Percentiles rank a stretch among this genome's conserved stretches.
These are phyloP conservation scores for Kentomonas sorsogonicus DNA, from an alignment of 208 protist species.

Conservation along the genomic window DNA sequence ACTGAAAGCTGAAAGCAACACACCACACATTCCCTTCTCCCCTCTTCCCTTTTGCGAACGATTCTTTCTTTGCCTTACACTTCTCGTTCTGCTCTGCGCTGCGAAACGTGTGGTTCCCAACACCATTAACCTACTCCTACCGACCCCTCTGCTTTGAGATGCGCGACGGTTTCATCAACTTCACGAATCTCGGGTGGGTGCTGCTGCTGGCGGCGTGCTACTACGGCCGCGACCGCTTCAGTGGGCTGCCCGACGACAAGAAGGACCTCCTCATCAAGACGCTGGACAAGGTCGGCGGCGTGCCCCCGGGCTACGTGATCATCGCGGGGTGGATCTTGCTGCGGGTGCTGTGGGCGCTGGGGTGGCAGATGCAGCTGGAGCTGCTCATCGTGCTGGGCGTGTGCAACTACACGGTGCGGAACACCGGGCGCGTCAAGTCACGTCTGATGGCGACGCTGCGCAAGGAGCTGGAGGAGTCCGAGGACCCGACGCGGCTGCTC, in stretches of 20 bases:
- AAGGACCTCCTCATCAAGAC: constrained; percentile 13
- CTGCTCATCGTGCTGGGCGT: constrained; percentile 35
- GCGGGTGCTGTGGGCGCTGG: constrained; percentile 43
- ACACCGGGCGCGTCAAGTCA: constrained; percentile 17
- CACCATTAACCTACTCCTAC: too few species aligned
- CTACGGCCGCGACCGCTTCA: constrained; percentile 23
- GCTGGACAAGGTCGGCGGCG: constrained; percentile 14
- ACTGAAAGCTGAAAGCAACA: too few species aligned
- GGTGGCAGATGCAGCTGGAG: constrained; percentile 56
- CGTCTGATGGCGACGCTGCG: constrained; percentile 34
- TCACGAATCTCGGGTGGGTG: constrained; percentile 44
- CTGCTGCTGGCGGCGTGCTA: constrained; percentile 21
- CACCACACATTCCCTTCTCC: too few species aligned
- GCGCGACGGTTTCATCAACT: constrained; percentile 37
- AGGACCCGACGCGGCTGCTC: constrained; percentile 36
- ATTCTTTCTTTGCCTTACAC: too few species aligned
- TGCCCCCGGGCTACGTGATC: constrained; percentile 22
- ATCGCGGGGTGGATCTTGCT: constrained; percentile 35
- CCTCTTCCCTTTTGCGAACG: too few species aligned
- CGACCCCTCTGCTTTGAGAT: too few species aligned
- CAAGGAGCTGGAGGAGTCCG: constrained; percentile 26
- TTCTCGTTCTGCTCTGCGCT: too few species aligned
- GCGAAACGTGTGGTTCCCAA: too few species aligned
- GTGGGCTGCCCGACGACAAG: constrained; percentile 23
- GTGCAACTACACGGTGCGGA: constrained; percentile 35